Percentiles rank a stretch among this genome's conserved stretches.
phyloP scores from a whole-genome alignment of 805 yeast genomes.

The Ogataea paraovalis region DNA sequence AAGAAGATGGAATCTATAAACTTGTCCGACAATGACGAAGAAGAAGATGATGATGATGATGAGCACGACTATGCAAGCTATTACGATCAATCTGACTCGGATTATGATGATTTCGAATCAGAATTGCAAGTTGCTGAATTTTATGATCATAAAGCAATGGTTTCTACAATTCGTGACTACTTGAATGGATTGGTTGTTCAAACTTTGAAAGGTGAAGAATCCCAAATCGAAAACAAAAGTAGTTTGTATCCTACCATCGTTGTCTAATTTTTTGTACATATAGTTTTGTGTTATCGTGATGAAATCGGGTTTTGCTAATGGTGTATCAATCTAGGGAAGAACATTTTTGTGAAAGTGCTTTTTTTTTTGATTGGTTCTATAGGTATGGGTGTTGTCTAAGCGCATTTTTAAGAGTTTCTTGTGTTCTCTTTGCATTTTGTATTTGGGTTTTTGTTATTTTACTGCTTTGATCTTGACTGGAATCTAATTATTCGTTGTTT shows the following conservation, averaged over 20 bases:
- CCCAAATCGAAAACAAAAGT: not conserved
- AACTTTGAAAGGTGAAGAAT: not conserved
- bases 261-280: not conserved
- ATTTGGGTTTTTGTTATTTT: too few species aligned
- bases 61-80: constrained; percentile 17
- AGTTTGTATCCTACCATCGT: constrained; percentile 18
- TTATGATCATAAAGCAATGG: constrained; percentile 13
- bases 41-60: constrained; percentile 12
- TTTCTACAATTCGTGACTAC: constrained; percentile 14
- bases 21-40: constrained; percentile 6
- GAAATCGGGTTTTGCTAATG: too few species aligned
- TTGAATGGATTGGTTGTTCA: constrained; percentile 10
- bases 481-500: too few species aligned
- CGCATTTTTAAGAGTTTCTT: too few species aligned
- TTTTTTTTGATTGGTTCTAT: too few species aligned
- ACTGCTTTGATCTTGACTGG: too few species aligned
- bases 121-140: constrained; percentile 13
- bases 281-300: not conserved
- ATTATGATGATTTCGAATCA: constrained; percentile 18
- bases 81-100: constrained; percentile 21
- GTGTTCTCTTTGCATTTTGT: too few species aligned
- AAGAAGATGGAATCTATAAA: constrained; percentile 11
- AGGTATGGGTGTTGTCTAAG: too few species aligned
- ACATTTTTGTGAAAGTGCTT: too few species aligned
- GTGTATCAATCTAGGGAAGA: not conserved